These are phyloP conservation scores for Perkinsus olseni DNA, from an alignment of 169 alveolate species.

Conservation along the genomic window DNA sequence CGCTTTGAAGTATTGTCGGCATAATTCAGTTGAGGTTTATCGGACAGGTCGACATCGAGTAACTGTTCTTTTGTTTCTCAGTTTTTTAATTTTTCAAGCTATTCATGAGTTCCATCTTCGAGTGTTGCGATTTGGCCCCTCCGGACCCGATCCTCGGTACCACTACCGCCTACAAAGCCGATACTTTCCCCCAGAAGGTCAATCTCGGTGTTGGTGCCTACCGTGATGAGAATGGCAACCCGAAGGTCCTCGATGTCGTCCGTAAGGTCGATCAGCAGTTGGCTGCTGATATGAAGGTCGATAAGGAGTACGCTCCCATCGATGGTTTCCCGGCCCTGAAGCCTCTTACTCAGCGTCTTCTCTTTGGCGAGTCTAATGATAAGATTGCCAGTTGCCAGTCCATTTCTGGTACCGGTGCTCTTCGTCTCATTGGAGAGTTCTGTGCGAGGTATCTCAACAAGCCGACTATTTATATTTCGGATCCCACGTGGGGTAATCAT, in stretches of 20 bases:
- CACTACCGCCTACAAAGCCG: constrained; percentile 50
- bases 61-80: no score
- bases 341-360: constrained; percentile 32
- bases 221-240: constrained; percentile 64
- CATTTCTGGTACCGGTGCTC: constrained; percentile 66
- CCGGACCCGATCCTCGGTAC: constrained; percentile 54
- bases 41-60: no score
- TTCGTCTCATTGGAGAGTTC: constrained; percentile 57
- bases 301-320: constrained; percentile 67
- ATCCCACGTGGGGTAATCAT: constrained; percentile 68
- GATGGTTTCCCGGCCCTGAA: constrained; percentile 58
- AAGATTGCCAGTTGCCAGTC: constrained; percentile 54
- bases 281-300: background rate
- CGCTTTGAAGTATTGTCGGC: no score
- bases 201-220: constrained; percentile 69
- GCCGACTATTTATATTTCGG: constrained; percentile 40
- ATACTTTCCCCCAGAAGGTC: constrained; percentile 49
- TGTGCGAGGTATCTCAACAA: constrained; percentile 30
- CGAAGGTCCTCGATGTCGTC: constrained; percentile 56
- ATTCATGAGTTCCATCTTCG: background rate
- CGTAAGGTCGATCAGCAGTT: constrained; percentile 38
- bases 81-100: no score
- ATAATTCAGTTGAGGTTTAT: no score
- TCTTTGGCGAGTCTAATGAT: constrained; percentile 47
- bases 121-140: constrained; percentile 16